phyloP scores from a whole-genome alignment of 768 basidiomycete species.

The Lactifluus echinatus region DNA sequence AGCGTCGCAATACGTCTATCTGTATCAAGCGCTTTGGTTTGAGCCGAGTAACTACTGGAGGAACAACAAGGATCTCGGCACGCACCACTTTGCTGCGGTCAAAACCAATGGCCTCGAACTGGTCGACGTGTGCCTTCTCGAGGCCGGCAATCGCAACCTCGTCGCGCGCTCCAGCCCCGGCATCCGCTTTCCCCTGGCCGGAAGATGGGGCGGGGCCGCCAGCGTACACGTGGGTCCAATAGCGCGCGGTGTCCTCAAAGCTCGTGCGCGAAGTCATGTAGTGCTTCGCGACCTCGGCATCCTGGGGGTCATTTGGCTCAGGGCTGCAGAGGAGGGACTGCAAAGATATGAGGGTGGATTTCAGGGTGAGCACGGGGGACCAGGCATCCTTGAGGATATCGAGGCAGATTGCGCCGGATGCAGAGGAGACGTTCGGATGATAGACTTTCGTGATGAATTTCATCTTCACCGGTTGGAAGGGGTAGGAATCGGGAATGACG shows the following conservation, averaged over 20 bases:
- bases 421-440: slow-evolving; percentile 92
- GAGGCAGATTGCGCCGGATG: slow-evolving; percentile 90
- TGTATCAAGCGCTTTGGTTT: slow-evolving; percentile 24
- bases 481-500: slow-evolving; percentile 83
- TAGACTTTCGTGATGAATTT: slow-evolving; percentile 96
- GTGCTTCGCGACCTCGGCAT: slow-evolving; percentile 97
- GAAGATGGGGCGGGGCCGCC: slow-evolving; percentile 46
- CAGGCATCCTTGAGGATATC: slow-evolving; percentile 88
- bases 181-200: slow-evolving; percentile 9
- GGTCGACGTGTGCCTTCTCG: slow-evolving; percentile 72
- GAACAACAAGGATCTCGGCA: background rate
- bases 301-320: slow-evolving; percentile 94
- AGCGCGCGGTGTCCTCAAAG: slow-evolving; percentile 87
- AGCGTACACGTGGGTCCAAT: slow-evolving; percentile 93
- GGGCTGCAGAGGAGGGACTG: slow-evolving; percentile 90
- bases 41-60: background rate
- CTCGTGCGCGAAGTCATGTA: slow-evolving; percentile 80
- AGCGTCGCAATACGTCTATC: slow-evolving; percentile 81
- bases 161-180: slow-evolving; percentile 27
- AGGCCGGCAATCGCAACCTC: slow-evolving; percentile 70
- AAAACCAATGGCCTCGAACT: slow-evolving; percentile 80
- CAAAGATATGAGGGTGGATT: slow-evolving; percentile 90
- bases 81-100: slow-evolving; percentile 71
- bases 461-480: slow-evolving; percentile 95
- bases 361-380: slow-evolving; percentile 92